Evolutionary conservation across 2,329 filamentous ascomycete genomes (phyloP).

Genomic region (Dactylellina parvicollis): DNA sequence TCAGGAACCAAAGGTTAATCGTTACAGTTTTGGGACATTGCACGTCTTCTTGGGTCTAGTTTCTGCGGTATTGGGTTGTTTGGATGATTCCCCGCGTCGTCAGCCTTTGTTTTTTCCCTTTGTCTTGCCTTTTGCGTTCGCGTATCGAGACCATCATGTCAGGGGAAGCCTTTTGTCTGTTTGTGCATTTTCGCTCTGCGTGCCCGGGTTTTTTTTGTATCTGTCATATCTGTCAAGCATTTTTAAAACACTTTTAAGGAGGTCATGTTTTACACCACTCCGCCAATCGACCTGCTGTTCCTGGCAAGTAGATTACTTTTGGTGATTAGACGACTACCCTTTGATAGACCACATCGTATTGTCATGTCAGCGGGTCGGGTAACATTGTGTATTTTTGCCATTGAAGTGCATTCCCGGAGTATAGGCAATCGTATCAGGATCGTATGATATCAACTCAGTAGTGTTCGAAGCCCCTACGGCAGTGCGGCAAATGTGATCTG

Average conservation of each 20-base stretch:
- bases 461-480: too few species aligned
- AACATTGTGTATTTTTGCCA: too few species aligned
- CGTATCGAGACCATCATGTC: too few species aligned
- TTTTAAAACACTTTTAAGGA: conserved; percentile 10
- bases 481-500: too few species aligned
- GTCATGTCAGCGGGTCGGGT: not conserved
- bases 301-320: not conserved
- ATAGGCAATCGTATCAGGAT: too few species aligned
- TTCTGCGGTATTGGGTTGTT: conserved; percentile 19
- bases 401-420: too few species aligned
- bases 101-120: conserved; percentile 7
- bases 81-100: conserved; percentile 38
- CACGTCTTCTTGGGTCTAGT: conserved; percentile 4
- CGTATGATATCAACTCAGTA: too few species aligned
- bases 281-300: not conserved
- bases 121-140: not conserved
- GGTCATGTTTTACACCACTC: conserved; percentile 12
- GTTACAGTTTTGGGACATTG: not conserved
- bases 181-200: conserved; percentile 14
- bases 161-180: too few species aligned
- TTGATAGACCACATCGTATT: not conserved
- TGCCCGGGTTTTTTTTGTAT: not conserved
- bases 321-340: not conserved
- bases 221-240: conserved; percentile 2
- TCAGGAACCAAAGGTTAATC: conserved; percentile 45